Evolutionary conservation across 2,329 filamentous ascomycete genomes (phyloP).

Genomic region (Pyrenophora graminea): DNA sequence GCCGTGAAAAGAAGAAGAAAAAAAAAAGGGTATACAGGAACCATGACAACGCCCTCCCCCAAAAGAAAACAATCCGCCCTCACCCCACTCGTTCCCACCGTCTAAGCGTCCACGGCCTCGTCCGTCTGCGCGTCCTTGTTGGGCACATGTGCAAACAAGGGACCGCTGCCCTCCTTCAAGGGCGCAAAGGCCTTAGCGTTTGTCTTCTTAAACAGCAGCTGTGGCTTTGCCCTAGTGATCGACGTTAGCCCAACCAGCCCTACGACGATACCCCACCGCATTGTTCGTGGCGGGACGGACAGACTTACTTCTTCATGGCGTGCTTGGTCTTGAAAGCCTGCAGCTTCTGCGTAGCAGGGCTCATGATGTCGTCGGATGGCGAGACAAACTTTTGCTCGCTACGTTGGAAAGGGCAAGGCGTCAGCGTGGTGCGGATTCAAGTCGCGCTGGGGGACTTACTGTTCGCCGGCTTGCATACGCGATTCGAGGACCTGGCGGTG

Average conservation of each 20-base stretch:
- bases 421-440: no score
- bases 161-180: constrained; percentile 35
- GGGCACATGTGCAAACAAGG: constrained; percentile 46
- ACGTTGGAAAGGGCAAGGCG: not conserved
- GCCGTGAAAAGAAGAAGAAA: not conserved
- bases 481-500: constrained; percentile 75
- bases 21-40: constrained; percentile 6
- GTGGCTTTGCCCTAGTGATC: constrained; percentile 32
- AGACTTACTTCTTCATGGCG: constrained; percentile 67
- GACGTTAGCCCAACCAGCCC: no score
- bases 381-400: constrained; percentile 69
- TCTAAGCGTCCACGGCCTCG: constrained; percentile 6
- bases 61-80: no score
- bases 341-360: constrained; percentile 81
- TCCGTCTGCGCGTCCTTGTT: constrained; percentile 23
- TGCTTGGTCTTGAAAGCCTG: constrained; percentile 80
- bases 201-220: constrained; percentile 49
- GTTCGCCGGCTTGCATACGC: constrained; percentile 66
- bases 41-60: not conserved
- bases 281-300: not conserved
- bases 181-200: constrained; percentile 47
- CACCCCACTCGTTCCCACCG: not conserved
- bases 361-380: constrained; percentile 88
- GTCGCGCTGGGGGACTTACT: constrained; percentile 55
- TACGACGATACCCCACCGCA: no score